These are phyloP conservation scores for Penicillium freii DNA, from an alignment of 2,329 filamentous ascomycete genomes.

Conservation along the genomic window DNA sequence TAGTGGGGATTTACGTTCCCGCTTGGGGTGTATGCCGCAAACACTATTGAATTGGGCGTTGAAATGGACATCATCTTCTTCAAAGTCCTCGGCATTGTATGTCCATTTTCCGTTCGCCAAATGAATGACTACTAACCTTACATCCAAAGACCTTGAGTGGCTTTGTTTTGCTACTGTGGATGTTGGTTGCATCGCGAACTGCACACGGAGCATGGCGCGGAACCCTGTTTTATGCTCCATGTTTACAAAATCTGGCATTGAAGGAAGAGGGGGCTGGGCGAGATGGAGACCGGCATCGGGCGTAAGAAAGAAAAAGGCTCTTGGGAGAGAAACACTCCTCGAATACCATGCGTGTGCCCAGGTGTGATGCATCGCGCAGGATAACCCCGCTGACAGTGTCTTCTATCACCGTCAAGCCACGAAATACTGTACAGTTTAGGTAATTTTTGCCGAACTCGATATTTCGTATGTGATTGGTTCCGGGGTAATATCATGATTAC, in stretches of 20 bases:
- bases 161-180: conserved; percentile 52
- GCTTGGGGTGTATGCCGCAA: conserved; percentile 49
- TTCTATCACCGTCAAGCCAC: not conserved
- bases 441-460: conserved; percentile 13
- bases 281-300: conserved; percentile 8
- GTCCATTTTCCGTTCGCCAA: not conserved
- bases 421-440: conserved; percentile 1
- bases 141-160: conserved; percentile 43
- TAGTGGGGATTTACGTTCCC: conserved; percentile 62
- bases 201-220: conserved; percentile 46
- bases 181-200: conserved; percentile 49
- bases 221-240: conserved; percentile 51
- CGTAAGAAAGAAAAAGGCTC: not conserved
- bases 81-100: conserved; percentile 51
- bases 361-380: not conserved
- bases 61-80: conserved; percentile 55
- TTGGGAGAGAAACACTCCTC: not conserved
- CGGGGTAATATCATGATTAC: not conserved
- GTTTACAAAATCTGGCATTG: conserved; percentile 40
- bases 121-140: not conserved
- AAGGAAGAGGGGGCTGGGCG: conserved; percentile 17
- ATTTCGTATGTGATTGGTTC: conserved; percentile 7
- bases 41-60: conserved; percentile 41
- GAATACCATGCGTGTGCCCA: not conserved
- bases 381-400: not conserved